Evolutionary conservation across 2,329 filamentous ascomycete genomes (phyloP).

Genomic region (Emergomyces africanus): DNA sequence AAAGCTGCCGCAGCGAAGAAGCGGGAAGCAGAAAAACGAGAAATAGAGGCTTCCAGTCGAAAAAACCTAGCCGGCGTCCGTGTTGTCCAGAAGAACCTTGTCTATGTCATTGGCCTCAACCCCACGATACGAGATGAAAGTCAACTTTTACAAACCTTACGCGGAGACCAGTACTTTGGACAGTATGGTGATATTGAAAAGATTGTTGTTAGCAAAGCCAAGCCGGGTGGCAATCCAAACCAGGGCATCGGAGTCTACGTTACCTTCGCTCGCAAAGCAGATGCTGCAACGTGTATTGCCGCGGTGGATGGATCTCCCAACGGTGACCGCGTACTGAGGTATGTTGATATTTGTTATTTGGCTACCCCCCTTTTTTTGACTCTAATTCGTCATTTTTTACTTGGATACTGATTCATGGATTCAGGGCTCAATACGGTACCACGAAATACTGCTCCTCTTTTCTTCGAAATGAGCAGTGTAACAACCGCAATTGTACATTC

Average conservation of each 20-base stretch:
- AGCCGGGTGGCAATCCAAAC: constrained; percentile 55
- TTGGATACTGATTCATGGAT: background rate
- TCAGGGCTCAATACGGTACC: constrained; percentile 63
- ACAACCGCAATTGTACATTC: constrained; percentile 96
- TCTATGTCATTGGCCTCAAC: constrained; percentile 91
- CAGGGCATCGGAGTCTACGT: constrained; percentile 95
- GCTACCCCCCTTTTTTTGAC: background rate
- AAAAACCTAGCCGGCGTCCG: constrained; percentile 93
- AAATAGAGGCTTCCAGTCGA: constrained; percentile 87
- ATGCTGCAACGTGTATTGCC: constrained; percentile 78
- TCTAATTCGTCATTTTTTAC: background rate
- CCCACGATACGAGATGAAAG: constrained; percentile 88
- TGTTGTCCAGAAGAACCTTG: constrained; percentile 95
- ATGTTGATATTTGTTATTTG: constrained; percentile 47
- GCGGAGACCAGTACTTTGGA: constrained; percentile 87
- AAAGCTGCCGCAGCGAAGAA: constrained; percentile 84
- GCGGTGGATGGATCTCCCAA: constrained; percentile 90
- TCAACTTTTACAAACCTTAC: constrained; percentile 67
- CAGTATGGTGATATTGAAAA: constrained; percentile 98
- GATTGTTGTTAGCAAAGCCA: constrained; percentile 95
- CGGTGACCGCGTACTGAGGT: constrained; percentile 72
- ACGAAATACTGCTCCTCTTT: constrained; percentile 99
- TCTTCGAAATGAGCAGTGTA: constrained; percentile 84
- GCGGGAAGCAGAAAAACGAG: constrained; percentile 90
- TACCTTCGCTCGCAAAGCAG: constrained; percentile 86